Conservation (phyloP, 306 rosid genomes). For the Phaseolus lunatus region DNA sequence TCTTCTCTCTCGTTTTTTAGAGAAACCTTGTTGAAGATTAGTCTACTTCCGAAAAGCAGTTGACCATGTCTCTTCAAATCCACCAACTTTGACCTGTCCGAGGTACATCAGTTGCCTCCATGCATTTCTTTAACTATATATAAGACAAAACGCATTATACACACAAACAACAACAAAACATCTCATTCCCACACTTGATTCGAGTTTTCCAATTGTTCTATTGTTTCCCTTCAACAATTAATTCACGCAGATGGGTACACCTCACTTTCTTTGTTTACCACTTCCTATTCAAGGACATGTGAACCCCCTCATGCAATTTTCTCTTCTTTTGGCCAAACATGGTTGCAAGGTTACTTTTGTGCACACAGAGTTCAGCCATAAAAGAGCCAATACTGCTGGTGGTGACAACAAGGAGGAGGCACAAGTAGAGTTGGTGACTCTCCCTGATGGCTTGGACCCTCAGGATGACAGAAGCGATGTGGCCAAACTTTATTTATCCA, state of each 20-base stretch:
- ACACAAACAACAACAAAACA: not conserved
- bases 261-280: constrained; percentile 55
- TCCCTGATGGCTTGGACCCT: constrained; percentile 57
- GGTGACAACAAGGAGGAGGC: not conserved
- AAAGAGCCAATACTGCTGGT: not conserved
- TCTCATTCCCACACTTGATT: not conserved
- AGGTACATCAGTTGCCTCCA: not conserved
- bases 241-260: constrained; percentile 40
- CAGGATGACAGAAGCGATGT: constrained; percentile 47
- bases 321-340: constrained; percentile 45
- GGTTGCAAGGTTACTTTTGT: constrained; percentile 60
- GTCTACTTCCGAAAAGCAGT: not conserved
- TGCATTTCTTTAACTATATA: not conserved
- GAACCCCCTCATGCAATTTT: constrained; percentile 52
- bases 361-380: constrained; percentile 42
- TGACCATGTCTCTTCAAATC: not conserved
- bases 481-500: not conserved
- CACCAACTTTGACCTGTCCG: not conserved
- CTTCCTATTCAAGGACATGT: constrained; percentile 54
- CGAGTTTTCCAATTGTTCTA: not conserved
- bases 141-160: not conserved
- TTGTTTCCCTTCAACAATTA: not conserved
- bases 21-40: too few relatives aligned
- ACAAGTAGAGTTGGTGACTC: constrained; percentile 42
- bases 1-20: too few relatives aligned